phyloP scores from a whole-genome alignment of 176 grass and related monocot species.

The Musa acuminata region DNA sequence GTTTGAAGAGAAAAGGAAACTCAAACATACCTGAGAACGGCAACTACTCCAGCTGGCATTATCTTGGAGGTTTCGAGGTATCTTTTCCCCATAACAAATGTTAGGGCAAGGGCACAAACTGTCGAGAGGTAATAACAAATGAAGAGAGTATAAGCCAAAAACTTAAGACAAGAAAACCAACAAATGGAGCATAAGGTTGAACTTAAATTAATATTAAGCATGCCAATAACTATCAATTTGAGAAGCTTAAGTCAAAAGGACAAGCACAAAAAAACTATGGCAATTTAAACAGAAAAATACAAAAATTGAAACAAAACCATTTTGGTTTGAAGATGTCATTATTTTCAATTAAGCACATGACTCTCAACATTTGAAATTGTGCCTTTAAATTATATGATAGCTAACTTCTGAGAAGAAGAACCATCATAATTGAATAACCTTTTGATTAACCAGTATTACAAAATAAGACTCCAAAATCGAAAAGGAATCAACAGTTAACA shows the following conservation, averaged over 20 bases:
- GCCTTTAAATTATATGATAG: not conserved
- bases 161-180: not conserved
- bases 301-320: no score
- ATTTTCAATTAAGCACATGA: no score
- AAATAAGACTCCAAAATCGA: not conserved
- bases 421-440: no score
- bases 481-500: not conserved
- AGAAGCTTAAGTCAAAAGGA: no score
- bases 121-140: slow-evolving; percentile 12
- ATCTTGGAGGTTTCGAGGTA: slow-evolving; percentile 67
- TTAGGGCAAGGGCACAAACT: slow-evolving; percentile 66
- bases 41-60: slow-evolving; percentile 80
- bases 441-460: not conserved
- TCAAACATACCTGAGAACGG: slow-evolving; percentile 52
- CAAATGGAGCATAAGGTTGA: not conserved
- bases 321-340: no score
- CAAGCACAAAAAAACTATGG: not conserved
- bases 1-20: not conserved
- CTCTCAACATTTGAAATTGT: not conserved
- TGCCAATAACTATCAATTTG: not conserved
- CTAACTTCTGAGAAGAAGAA: not conserved
- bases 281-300: not conserved
- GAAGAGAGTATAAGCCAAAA: not conserved
- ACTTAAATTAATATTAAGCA: not conserved
- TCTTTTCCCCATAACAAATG: slow-evolving; percentile 59